Evolutionary conservation across 192 early-diverging fungal species (phyloP).

Genomic region (Coemansia umbellata): DNA sequence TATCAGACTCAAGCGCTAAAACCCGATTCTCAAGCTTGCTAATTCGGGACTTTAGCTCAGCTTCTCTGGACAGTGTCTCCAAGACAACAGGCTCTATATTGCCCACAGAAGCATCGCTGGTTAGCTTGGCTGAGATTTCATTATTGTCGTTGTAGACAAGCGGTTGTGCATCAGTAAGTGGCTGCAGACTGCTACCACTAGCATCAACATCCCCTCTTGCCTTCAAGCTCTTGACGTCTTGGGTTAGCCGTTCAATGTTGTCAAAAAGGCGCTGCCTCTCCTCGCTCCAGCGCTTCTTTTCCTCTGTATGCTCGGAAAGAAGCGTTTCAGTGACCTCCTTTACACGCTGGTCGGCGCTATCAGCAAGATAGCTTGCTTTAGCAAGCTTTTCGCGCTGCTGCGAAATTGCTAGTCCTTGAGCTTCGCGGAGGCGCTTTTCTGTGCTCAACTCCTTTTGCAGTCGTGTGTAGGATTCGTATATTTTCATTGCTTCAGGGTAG

Average conservation of each 20-base stretch:
- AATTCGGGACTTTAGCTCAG: neutral
- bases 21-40: neutral
- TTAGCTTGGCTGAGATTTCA: neutral
- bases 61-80: neutral
- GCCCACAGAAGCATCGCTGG: slow-evolving; percentile 9
- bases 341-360: slow-evolving; percentile 38
- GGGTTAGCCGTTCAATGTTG: slow-evolving; percentile 42
- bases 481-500: slow-evolving; percentile 18
- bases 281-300: slow-evolving; percentile 22
- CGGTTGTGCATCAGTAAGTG: neutral
- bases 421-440: slow-evolving; percentile 48
- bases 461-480: slow-evolving; percentile 19
- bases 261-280: slow-evolving; percentile 46
- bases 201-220: neutral
- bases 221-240: slow-evolving; percentile 21
- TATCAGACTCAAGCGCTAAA: neutral
- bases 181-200: neutral
- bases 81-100: slow-evolving; percentile 24
- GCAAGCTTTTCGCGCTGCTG: slow-evolving; percentile 48
- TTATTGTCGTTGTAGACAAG: no score
- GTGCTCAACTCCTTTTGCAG: slow-evolving; percentile 32
- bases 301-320: slow-evolving; percentile 17
- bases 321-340: slow-evolving; percentile 27
- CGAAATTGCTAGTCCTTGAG: slow-evolving; percentile 40
- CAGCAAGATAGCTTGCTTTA: slow-evolving; percentile 17